Percentiles rank a stretch among this genome's conserved stretches.
Evolutionary conservation across 2,329 filamentous ascomycete species (phyloP).

Genomic region (Botrytis hyacinthi): DNA sequence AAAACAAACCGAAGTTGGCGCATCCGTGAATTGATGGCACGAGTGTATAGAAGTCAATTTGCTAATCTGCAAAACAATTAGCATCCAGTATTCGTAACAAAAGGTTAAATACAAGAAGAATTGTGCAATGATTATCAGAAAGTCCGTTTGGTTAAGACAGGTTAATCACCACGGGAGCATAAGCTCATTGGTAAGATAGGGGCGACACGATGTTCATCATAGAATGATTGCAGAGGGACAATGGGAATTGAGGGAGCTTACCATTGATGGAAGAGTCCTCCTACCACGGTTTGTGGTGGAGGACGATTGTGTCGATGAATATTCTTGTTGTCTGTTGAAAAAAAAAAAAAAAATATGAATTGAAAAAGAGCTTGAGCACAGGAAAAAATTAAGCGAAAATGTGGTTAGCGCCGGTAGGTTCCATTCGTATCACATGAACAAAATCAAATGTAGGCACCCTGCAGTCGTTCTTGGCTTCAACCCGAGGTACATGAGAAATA

Average conservation of each 20-base stretch:
- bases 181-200: conserved; percentile 52
- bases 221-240: not conserved
- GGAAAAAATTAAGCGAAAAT: conserved; percentile 13
- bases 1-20: not conserved
- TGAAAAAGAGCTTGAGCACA: conserved; percentile 14
- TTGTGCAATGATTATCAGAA: conserved; percentile 41
- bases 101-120: not conserved
- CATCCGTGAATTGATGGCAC: no score
- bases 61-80: conserved; percentile 26
- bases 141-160: conserved; percentile 59
- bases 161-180: conserved; percentile 53
- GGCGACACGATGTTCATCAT: conserved; percentile 60
- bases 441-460: not conserved
- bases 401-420: conserved; percentile 16
- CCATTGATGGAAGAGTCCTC: conserved; percentile 6
- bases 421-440: conserved; percentile 1
- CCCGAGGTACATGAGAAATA: not conserved
- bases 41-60: not conserved
- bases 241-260: conserved; percentile 17
- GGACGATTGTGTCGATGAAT: conserved; percentile 1
- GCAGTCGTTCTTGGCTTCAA: not conserved
- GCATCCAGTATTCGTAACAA: conserved; percentile 11
- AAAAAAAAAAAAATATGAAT: not conserved
- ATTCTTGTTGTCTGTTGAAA: not conserved
- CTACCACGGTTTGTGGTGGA: not conserved